phyloP scores from a whole-genome alignment of 306 rosid species.

The Pyrus communis region DNA sequence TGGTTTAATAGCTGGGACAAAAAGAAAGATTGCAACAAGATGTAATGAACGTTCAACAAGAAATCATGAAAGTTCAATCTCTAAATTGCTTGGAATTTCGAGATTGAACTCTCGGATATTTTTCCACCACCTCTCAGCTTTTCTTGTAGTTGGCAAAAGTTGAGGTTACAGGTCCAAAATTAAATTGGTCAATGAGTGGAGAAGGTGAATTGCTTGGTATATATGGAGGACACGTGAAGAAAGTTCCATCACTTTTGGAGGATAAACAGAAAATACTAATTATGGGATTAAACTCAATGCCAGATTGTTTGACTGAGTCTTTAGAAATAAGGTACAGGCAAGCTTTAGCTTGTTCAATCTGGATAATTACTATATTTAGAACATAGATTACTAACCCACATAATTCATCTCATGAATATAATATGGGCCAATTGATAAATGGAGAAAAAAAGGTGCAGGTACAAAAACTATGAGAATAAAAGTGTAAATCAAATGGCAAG shows the following conservation, averaged over 20 bases:
- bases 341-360: background rate
- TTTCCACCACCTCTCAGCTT: background rate
- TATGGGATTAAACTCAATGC: background rate
- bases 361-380: background rate
- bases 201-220: slow-evolving; percentile 10
- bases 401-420: too few species aligned
- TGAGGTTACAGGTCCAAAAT: slow-evolving; percentile 20
- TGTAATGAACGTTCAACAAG: slow-evolving; percentile 11
- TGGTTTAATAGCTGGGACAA: background rate
- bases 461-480: background rate
- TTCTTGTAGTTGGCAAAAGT: slow-evolving; percentile 21
- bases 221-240: slow-evolving; percentile 15
- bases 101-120: slow-evolving; percentile 12
- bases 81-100: background rate
- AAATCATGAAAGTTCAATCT: slow-evolving; percentile 8
- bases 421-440: background rate
- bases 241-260: slow-evolving; percentile 14
- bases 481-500: background rate
- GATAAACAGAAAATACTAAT: background rate
- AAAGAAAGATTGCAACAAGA: background rate
- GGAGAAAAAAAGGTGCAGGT: background rate
- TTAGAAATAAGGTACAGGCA: background rate
- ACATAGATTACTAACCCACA: background rate
- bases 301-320: slow-evolving; percentile 16
- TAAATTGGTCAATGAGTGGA: slow-evolving; percentile 25